Base-by-base conservation (phyloP, 2,329 filamentous ascomycete genomes). In the Ceratocystis destructans region DNA sequence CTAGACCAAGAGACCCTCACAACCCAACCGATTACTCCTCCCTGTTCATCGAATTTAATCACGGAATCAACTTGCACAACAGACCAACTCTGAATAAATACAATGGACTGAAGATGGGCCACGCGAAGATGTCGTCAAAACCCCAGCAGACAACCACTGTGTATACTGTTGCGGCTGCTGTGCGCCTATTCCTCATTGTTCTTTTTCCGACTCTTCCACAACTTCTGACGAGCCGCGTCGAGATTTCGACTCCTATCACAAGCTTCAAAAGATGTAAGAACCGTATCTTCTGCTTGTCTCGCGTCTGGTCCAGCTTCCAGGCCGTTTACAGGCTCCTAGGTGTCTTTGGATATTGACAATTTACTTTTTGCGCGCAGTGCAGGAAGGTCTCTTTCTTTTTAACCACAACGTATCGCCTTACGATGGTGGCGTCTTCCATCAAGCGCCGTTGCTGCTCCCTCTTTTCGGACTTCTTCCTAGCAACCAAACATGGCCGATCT, bases 341-440 rank as follows among this genome's bases (percentile, higher is more conserved):
- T 3, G 3, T 53, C 45, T n/a, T 44, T 48, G 7, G 22, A 53
- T 64, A 48, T 66, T 68, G 64, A 68, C 31, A 41, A 37, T 46
- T 41, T 37, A 37, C 20, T 25, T 20, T 20, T 20, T 10, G 20
- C 15, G 1, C 46, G 33, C 71, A 96, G 90, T 97, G 66, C 93
- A 97, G 80, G 94, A 99, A 77, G 94, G 94, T 22, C 79, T 99
- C 67, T 99, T 96, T 73, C 84, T 99, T 25, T 97, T 97, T 76
- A 92, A 89, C 70, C 90, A 95, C 75, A 95, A 96, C 78, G 89
- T 97, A 67, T 96, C 91, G 68, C 94, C 94, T 1, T 99, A 97
- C 78, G 91, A 99, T 75, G 94, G 94, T 70, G 94, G 94, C 72
- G 90, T 87, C 73, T 87, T 83, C 75, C 82, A 85, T 76, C 82